A percentile compares a stretch with the other conserved stretches of the same genome.
These are phyloP conservation scores for Excoecaria cochinchinensis DNA, from an alignment of 345 rosid species.

Conservation along the genomic window DNA sequence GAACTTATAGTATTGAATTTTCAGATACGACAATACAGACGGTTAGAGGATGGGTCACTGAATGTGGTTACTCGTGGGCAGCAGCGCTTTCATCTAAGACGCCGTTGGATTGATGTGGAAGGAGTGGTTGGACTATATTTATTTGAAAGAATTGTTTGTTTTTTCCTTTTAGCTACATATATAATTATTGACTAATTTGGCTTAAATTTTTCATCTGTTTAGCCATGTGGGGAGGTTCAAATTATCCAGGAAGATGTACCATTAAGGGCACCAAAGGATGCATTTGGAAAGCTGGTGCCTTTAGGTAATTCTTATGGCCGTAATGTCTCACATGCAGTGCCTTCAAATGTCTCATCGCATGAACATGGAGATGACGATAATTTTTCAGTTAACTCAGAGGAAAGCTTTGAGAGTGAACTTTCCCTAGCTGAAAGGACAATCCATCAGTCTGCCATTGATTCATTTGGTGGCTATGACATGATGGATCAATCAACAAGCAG, in stretches of 20 bases:
- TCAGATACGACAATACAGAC: conserved; percentile 85
- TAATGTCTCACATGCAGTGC: conserved; percentile 17
- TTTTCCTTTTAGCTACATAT: background rate
- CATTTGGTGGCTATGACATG: conserved; percentile 34
- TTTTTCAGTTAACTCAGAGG: conserved; percentile 64
- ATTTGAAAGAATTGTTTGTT: background rate
- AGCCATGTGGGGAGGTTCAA: conserved; percentile 89
- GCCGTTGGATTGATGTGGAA: conserved; percentile 76
- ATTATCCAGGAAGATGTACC: conserved; percentile 84
- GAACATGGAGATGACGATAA: conserved; percentile 37
- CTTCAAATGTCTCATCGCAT: conserved; percentile 38
- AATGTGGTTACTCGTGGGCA: conserved; percentile 92
- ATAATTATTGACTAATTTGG: conserved; percentile 20
- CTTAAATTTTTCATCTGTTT: conserved; percentile 17
- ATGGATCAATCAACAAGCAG: conserved; percentile 66
- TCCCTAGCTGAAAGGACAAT: conserved; percentile 59
- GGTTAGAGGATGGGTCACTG: conserved; percentile 78
- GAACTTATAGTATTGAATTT: conserved; percentile 10
- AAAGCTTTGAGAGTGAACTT: conserved; percentile 82
- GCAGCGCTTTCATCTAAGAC: conserved; percentile 76
- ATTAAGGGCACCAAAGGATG: conserved; percentile 73
- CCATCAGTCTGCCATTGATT: conserved; percentile 59
- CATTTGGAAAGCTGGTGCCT: conserved; percentile 57
- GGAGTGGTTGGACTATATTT: conserved; percentile 65
- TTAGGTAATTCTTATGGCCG: conserved; percentile 37